phyloP scores from a whole-genome alignment of 495 filamentous ascomycete genomes.

The Viridothelium virens region DNA sequence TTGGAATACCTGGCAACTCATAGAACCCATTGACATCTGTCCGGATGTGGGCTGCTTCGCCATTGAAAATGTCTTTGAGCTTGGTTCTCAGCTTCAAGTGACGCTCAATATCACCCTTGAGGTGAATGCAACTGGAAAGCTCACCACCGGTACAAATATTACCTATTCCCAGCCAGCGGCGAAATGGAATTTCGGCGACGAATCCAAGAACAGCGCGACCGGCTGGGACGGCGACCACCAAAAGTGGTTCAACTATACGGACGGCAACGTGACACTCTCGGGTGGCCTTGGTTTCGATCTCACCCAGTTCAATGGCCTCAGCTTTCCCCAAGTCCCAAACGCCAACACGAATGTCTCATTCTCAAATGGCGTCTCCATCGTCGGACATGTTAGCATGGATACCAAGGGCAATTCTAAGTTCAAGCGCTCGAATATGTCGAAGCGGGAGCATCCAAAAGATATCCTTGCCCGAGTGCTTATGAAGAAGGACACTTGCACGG shows the following conservation, averaged over 20 bases:
- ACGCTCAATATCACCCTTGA: background rate
- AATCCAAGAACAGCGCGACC: background rate
- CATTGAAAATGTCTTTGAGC: background rate
- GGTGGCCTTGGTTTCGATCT: background rate
- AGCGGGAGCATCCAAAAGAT: constrained; percentile 3
- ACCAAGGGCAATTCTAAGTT: background rate
- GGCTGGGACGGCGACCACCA: background rate
- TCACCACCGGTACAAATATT: background rate
- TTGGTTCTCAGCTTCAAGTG: background rate
- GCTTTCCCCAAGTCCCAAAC: background rate
- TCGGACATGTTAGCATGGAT: background rate
- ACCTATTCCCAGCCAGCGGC: background rate
- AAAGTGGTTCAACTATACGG: background rate
- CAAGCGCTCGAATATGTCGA: background rate
- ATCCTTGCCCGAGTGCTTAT: background rate
- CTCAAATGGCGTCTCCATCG: background rate
- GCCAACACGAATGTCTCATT: background rate
- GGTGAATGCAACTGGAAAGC: background rate
- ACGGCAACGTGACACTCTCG: background rate
- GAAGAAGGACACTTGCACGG: background rate
- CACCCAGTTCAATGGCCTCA: background rate
- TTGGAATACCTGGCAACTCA: background rate
- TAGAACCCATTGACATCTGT: background rate
- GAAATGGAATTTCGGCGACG: background rate
- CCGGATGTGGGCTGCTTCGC: background rate